These are phyloP conservation scores for Hysterangium stoloniferum DNA, from an alignment of 768 basidiomycete species.

Conservation along the genomic window DNA sequence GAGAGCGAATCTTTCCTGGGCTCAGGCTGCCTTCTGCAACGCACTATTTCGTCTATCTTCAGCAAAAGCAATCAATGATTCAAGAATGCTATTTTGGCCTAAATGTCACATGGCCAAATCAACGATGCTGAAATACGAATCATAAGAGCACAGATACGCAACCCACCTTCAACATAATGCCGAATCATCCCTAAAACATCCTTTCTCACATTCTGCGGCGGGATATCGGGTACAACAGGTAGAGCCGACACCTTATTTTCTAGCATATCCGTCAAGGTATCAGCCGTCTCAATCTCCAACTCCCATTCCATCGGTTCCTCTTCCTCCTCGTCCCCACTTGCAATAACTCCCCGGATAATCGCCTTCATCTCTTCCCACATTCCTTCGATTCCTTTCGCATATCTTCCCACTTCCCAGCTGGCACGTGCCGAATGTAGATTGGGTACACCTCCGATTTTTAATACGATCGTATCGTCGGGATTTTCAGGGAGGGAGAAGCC, in stretches of 20 bases:
- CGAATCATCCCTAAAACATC: constrained; percentile 59
- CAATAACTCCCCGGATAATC: constrained; percentile 20
- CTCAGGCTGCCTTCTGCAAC: no score
- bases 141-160: no score
- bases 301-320: constrained; percentile 36
- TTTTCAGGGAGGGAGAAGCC: constrained; percentile 79
- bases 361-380: constrained; percentile 51
- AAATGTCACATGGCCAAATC: no score
- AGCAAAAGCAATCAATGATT: no score
- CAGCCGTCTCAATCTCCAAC: constrained; percentile 61
- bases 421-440: constrained; percentile 23
- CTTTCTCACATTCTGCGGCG: constrained; percentile 30
- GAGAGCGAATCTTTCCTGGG: no score
- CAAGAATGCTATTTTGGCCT: no score
- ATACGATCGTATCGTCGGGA: constrained; percentile 78
- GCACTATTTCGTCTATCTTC: no score
- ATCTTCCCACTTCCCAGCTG: constrained; percentile 59
- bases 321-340: constrained; percentile 23
- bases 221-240: constrained; percentile 27
- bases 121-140: no score
- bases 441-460: constrained; percentile 56
- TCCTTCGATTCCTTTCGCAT: constrained; percentile 44
- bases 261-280: constrained; percentile 61
- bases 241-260: constrained; percentile 41
- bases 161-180: constrained; percentile 58